Evolutionary conservation across 108 stramenopile species (phyloP).

Genomic region (Stephanodiscus minutulus): DNA sequence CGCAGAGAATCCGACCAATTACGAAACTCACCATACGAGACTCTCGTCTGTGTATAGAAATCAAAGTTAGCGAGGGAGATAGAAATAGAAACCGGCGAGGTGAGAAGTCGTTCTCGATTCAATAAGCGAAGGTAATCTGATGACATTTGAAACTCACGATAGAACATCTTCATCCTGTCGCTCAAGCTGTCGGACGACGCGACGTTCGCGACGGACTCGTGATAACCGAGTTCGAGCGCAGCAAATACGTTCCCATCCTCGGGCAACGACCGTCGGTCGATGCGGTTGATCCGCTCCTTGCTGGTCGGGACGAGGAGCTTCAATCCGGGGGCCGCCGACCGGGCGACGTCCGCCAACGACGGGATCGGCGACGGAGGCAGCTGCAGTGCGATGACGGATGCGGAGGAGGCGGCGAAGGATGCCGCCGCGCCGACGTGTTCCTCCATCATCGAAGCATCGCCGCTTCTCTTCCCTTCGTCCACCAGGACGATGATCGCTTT

Average conservation of each 20-base stretch:
- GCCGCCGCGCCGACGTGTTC: conserved; percentile 55
- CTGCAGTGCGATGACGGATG: conserved; percentile 49
- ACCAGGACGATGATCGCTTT: conserved; percentile 52
- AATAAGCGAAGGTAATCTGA: neutral
- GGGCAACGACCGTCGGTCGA: conserved; percentile 5
- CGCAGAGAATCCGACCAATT: neutral
- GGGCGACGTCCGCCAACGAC: conserved; percentile 36
- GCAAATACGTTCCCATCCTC: conserved; percentile 49
- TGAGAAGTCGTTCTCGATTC: neutral
- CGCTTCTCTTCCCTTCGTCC: neutral
- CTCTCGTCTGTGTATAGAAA: neutral
- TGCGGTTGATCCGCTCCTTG: conserved; percentile 41
- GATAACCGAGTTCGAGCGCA: conserved; percentile 53
- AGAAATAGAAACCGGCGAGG: neutral
- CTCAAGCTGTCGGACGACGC: conserved; percentile 59
- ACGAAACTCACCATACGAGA: neutral
- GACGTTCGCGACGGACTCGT: conserved; percentile 57
- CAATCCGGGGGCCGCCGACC: conserved; percentile 28
- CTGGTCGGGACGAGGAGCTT: conserved; percentile 55
- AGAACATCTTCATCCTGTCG: conserved; percentile 78
- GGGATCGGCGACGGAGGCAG: conserved; percentile 45
- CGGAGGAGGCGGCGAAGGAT: conserved; percentile 32
- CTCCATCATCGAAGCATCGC: neutral
- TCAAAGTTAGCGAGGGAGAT: neutral
- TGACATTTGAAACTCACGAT: conserved; percentile 52